A percentile compares a stretch with the other conserved stretches of the same genome.
Conservation (phyloP, 1,284 basidiomycete species). For the Tilletia walkeri region DNA sequence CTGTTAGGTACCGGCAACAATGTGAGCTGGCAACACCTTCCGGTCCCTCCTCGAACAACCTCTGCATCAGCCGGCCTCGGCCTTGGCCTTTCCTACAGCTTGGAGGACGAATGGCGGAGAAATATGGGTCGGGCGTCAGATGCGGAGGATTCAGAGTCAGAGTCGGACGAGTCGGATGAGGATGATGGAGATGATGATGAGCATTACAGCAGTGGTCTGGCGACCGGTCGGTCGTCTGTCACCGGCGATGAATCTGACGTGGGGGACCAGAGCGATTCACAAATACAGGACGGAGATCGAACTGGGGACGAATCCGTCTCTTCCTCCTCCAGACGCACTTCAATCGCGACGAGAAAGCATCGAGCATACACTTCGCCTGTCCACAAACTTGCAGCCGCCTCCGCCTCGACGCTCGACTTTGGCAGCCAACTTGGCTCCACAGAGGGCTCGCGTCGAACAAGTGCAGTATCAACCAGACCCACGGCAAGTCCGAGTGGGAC, state of each 20-base stretch:
- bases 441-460: not conserved
- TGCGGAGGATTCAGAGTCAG: conserved; percentile 1
- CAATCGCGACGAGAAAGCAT: not conserved
- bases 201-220: too few relatives aligned
- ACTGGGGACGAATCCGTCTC: not conserved
- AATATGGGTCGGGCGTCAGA: not conserved
- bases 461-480: not conserved
- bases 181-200: not conserved
- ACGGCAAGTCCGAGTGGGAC: not conserved
- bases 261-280: too few relatives aligned
- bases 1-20: too few relatives aligned
- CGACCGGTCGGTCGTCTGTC: too few relatives aligned
- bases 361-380: not conserved
- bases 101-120: not conserved
- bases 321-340: too few relatives aligned
- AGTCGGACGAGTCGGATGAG: not conserved
- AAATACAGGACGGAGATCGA: too few relatives aligned
- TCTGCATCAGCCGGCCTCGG: too few relatives aligned
- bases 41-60: not conserved
- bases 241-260: too few relatives aligned
- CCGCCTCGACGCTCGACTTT: conserved; percentile 9
- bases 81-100: too few relatives aligned
- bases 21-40: not conserved
- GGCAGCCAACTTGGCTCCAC: not conserved
- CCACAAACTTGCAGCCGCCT: not conserved